Percentiles rank a stretch among this genome's conserved stretches.
These are phyloP conservation scores for Backusella morwellensis DNA, from an alignment of 192 early-diverging fungal genomes.

Conservation along the genomic window DNA sequence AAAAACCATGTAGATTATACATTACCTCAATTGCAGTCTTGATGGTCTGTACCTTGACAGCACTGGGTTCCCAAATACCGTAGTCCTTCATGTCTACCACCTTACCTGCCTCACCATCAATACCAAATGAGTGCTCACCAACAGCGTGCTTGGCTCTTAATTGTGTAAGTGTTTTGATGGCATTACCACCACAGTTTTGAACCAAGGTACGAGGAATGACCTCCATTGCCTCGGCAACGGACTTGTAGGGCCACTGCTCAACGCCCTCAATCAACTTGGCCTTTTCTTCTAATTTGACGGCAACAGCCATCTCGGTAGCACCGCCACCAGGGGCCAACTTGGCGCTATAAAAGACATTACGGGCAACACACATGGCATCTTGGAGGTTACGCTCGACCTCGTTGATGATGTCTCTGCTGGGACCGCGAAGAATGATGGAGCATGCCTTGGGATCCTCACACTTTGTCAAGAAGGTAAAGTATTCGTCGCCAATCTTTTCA, in stretches of 20 bases:
- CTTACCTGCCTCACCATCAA: conserved; percentile 90
- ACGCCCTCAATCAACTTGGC: conserved; percentile 89
- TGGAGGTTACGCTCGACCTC: conserved; percentile 99
- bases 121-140: conserved; percentile 88
- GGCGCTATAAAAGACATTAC: conserved; percentile 97
- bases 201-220: conserved; percentile 98
- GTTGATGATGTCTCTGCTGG: conserved; percentile 95
- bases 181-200: conserved; percentile 98
- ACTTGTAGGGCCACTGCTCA: conserved; percentile 96
- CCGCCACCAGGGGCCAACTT: conserved; percentile 94
- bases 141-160: conserved; percentile 93
- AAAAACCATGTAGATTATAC: background rate
- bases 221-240: conserved; percentile 92
- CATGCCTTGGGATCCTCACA: conserved; percentile 98
- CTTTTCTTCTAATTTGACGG: conserved; percentile 85
- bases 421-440: conserved; percentile 95
- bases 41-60: conserved; percentile 99
- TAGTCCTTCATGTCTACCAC: conserved; percentile 97
- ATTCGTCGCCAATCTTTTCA: conserved; percentile 98
- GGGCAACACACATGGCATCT: conserved; percentile 98
- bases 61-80: conserved; percentile 98
- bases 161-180: conserved; percentile 94
- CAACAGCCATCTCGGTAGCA: conserved; percentile 96
- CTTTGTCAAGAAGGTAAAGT: conserved; percentile 94
- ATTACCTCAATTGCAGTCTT: conserved; percentile 97